Evolutionary conservation across 176 grass and related monocot species (phyloP).

Genomic region (Calamus simplicifolius): DNA sequence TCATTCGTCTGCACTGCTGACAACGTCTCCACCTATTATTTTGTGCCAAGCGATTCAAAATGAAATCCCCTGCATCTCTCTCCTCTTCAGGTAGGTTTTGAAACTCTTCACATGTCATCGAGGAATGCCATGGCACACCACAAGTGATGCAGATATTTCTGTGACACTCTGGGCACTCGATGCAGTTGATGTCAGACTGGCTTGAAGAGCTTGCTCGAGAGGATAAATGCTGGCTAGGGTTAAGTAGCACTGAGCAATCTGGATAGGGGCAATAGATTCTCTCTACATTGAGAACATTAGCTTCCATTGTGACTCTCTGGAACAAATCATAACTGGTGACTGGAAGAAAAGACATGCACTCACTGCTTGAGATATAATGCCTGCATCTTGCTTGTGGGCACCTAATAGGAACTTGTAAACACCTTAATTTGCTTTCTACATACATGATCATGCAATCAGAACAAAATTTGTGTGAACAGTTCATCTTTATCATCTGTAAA

Average conservation of each 20-base stretch:
- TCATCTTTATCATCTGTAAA: conserved; percentile 51
- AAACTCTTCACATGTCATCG: conserved; percentile 89
- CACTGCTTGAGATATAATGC: conserved; percentile 46
- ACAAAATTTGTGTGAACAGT: conserved; percentile 68
- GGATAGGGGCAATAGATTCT: conserved; percentile 76
- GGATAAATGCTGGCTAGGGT: conserved; percentile 50
- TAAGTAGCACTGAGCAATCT: conserved; percentile 58
- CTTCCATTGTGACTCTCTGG: conserved; percentile 31
- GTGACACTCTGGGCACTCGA: conserved; percentile 74
- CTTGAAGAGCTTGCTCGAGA: conserved; percentile 66
- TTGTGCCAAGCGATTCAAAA: conserved; percentile 47
- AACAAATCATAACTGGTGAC: conserved; percentile 46
- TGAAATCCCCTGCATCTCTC: conserved; percentile 45
- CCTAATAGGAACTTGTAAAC: conserved; percentile 38
- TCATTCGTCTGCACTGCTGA: conserved; percentile 58
- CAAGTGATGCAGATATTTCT: conserved; percentile 87
- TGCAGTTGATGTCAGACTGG: conserved; percentile 47
- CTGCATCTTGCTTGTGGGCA: conserved; percentile 66
- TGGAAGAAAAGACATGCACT: conserved; percentile 61
- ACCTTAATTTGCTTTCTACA: conserved; percentile 36
- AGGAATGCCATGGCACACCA: conserved; percentile 75
- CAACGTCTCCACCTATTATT: conserved; percentile 68
- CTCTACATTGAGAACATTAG: conserved; percentile 33
- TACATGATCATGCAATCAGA: conserved; percentile 46
- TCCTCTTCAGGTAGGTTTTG: conserved; percentile 51